phyloP scores from a whole-genome alignment of 129 eudicot species.

The Heracleum sosnowskyi region DNA sequence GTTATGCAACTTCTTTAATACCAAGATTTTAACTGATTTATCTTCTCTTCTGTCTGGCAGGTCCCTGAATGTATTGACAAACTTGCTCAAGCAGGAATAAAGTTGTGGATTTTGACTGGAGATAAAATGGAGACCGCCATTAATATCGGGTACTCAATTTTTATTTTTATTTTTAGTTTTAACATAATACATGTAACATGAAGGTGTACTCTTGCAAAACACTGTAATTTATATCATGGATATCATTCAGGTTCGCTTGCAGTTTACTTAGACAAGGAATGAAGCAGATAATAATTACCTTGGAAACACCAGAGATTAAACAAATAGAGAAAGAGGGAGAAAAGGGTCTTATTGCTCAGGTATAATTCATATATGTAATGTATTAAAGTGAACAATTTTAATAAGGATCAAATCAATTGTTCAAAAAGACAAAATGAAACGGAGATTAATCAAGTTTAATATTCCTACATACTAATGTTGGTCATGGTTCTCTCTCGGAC shows the following conservation, averaged over 20 bases:
- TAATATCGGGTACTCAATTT: constrained; percentile 36
- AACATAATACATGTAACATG: neutral
- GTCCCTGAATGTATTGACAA: constrained; percentile 14
- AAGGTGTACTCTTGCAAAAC: neutral
- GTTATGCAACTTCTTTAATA: neutral
- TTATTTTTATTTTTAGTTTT: neutral
- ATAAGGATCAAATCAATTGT: neutral
- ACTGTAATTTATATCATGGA: constrained; percentile 6
- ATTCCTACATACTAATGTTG: no score
- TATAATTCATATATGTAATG: constrained; percentile 1
- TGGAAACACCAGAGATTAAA: constrained; percentile 35
- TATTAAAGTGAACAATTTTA: neutral
- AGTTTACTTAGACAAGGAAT: constrained; percentile 61
- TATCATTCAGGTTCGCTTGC: constrained; percentile 36
- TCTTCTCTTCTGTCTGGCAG: neutral
- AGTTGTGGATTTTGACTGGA: constrained; percentile 7
- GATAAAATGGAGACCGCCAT: constrained; percentile 28
- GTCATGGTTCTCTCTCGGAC: no score
- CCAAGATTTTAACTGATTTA: neutral
- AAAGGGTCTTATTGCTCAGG: constrained; percentile 36
- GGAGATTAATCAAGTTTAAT: neutral
- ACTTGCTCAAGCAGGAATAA: constrained; percentile 11
- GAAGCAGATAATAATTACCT: constrained; percentile 38
- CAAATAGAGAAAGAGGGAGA: constrained; percentile 40
- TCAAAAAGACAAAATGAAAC: neutral